Conservation (phyloP, 257 asterid genomes). For the Solanum bulbocastanum region DNA sequence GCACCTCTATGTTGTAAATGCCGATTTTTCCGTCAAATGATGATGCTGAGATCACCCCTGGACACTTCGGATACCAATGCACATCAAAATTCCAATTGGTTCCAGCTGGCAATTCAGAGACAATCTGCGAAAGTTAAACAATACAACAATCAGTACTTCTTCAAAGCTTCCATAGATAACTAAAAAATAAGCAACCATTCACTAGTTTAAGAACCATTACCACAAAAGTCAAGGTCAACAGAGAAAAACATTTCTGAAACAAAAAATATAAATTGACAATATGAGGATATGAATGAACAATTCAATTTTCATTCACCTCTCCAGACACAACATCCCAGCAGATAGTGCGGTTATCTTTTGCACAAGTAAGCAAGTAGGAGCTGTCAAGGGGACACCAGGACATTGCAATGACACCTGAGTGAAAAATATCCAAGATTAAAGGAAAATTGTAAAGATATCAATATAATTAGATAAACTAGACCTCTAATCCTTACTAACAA, state of each 20-base stretch:
- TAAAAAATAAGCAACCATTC: neutral
- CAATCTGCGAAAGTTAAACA: slow-evolving; percentile 43
- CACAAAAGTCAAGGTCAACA: neutral
- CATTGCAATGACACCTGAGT: slow-evolving; percentile 92
- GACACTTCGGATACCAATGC: slow-evolving; percentile 91
- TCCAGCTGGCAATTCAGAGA: slow-evolving; percentile 91
- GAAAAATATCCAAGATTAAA: slow-evolving; percentile 2
- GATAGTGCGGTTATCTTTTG: slow-evolving; percentile 95
- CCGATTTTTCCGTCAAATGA: slow-evolving; percentile 98
- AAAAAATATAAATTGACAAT: neutral
- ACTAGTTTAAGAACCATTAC: neutral
- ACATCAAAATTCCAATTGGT: slow-evolving; percentile 96
- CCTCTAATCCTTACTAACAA: neutral
- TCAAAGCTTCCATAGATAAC: neutral
- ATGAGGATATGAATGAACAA: neutral
- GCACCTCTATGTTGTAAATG: slow-evolving; percentile 85
- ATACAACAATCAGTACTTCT: neutral
- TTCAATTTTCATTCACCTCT: slow-evolving; percentile 38
- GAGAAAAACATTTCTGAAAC: neutral
- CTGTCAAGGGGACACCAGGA: slow-evolving; percentile 97
- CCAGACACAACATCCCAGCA: slow-evolving; percentile 93
- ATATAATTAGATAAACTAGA: neutral
- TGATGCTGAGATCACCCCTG: slow-evolving; percentile 94
- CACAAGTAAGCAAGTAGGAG: slow-evolving; percentile 93
- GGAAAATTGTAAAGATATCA: neutral